These are phyloP conservation scores for Exophiala oligosperma DNA, from an alignment of 2,329 filamentous ascomycete species.

Conservation along the genomic window DNA sequence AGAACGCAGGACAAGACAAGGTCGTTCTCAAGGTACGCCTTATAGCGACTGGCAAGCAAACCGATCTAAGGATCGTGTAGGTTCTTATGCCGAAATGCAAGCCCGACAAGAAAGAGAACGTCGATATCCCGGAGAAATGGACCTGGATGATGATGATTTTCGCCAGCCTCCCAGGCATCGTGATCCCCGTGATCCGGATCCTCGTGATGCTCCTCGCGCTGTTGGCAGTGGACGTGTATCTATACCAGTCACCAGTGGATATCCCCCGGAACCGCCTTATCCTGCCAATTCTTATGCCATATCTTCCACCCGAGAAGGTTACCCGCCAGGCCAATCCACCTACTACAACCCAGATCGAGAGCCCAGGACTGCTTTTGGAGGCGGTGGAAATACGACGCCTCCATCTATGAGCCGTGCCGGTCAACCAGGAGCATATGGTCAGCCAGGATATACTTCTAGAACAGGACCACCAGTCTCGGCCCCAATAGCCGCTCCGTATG, in stretches of 20 bases:
- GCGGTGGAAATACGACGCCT: constrained; percentile 19
- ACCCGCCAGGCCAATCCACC: constrained; percentile 20
- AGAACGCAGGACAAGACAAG: constrained; percentile 21
- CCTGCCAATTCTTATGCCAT: constrained; percentile 23
- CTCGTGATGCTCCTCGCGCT: constrained; percentile 17
- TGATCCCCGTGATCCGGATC: constrained; percentile 14
- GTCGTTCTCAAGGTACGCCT: constrained; percentile 25
- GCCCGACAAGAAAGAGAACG: constrained; percentile 18
- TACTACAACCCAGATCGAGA: constrained; percentile 25
- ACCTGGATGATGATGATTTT: constrained; percentile 26
- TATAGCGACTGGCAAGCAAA: constrained; percentile 9
- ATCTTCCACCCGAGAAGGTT: constrained; percentile 16
- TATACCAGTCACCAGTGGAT: constrained; percentile 19
- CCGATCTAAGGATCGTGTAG: constrained; percentile 25
- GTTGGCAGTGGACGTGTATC: constrained; percentile 15
- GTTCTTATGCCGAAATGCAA: constrained; percentile 27
- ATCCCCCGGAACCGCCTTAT: constrained; percentile 23
- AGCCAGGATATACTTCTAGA: constrained; percentile 17
- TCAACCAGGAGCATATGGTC: constrained; percentile 18
- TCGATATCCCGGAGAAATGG: constrained; percentile 23
- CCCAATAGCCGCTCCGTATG: constrained; percentile 20
- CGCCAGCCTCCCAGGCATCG: constrained; percentile 18
- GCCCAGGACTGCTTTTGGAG: constrained; percentile 20
- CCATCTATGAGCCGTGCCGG: constrained; percentile 20
- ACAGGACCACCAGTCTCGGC: constrained; percentile 20